Percentiles rank a stretch among this genome's conserved stretches.
These are phyloP conservation scores for Solanum chiquidenum DNA, from an alignment of 257 asterid species.

Conservation along the genomic window DNA sequence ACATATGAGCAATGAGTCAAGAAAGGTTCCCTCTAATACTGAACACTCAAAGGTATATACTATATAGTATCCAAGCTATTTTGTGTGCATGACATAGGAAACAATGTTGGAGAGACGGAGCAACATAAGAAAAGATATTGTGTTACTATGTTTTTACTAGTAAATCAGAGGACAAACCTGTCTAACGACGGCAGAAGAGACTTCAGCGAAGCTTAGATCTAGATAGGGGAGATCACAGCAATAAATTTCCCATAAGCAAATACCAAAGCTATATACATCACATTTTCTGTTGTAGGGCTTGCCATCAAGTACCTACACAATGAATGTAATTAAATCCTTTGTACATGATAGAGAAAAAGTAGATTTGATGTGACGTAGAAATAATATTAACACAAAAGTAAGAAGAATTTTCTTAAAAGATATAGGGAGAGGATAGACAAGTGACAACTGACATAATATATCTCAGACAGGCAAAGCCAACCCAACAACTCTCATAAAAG, in stretches of 20 bases:
- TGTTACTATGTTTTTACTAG: background rate
- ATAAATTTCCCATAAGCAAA: slow-evolving; percentile 91
- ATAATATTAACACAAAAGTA: background rate
- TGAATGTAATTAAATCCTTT: background rate
- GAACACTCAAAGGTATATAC: background rate
- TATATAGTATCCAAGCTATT: background rate
- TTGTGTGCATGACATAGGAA: background rate
- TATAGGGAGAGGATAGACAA: background rate
- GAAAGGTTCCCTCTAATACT: background rate
- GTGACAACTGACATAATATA: background rate
- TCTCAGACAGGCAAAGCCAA: background rate
- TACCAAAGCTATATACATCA: slow-evolving; percentile 87
- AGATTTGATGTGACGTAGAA: background rate
- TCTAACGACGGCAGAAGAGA: slow-evolving; percentile 87
- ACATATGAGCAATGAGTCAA: background rate
- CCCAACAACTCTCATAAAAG: background rate
- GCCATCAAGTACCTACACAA: slow-evolving; percentile 76
- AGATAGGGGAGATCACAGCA: slow-evolving; percentile 89
- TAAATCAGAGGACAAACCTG: slow-evolving; percentile 36
- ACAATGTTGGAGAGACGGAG: background rate
- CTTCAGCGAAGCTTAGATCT: slow-evolving; percentile 83
- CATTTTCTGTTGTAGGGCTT: slow-evolving; percentile 93
- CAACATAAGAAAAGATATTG: background rate
- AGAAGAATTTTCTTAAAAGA: background rate
- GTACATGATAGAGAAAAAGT: background rate